phyloP scores from a whole-genome alignment of 2,329 filamentous ascomycete genomes.

The Fusarium foetens region DNA sequence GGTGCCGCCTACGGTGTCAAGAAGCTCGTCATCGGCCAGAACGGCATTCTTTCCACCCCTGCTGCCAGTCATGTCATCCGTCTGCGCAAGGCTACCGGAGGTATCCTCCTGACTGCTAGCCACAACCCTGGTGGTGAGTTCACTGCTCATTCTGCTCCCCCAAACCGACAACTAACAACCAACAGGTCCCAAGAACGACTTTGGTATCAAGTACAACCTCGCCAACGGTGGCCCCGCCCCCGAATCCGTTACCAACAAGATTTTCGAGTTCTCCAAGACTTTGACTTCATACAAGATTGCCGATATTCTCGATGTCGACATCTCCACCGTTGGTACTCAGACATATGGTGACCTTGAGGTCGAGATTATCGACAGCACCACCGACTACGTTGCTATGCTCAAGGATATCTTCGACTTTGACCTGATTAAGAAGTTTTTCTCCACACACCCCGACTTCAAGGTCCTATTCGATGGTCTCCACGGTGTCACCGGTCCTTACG shows the following conservation, averaged over 20 bases:
- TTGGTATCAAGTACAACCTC: slow-evolving; percentile 99
- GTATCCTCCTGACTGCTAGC: slow-evolving; percentile 95
- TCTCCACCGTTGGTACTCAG: slow-evolving; percentile 82
- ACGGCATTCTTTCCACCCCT: slow-evolving; percentile 96
- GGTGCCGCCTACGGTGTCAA: slow-evolving; percentile 97
- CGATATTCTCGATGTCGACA: slow-evolving; percentile 87
- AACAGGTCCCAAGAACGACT: slow-evolving; percentile 89
- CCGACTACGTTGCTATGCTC: slow-evolving; percentile 93
- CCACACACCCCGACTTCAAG: slow-evolving; percentile 89
- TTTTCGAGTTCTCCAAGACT: slow-evolving; percentile 90
- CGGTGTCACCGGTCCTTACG: slow-evolving; percentile 96
- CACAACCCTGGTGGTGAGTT: slow-evolving; percentile 94
- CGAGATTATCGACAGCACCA: slow-evolving; percentile 91
- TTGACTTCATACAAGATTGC: slow-evolving; percentile 93
- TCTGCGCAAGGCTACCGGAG: slow-evolving; percentile 93
- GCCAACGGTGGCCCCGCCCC: slow-evolving; percentile 95
- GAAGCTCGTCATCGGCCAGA: slow-evolving; percentile 96
- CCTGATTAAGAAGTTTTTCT: slow-evolving; percentile 93
- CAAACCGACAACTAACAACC: not conserved
- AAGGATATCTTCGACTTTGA: slow-evolving; percentile 99
- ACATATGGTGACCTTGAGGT: slow-evolving; percentile 90
- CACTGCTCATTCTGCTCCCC: not conserved
- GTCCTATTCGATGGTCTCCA: slow-evolving; percentile 94
- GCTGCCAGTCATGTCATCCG: slow-evolving; percentile 96
- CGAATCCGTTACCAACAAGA: slow-evolving; percentile 97